A percentile compares a stretch with the other conserved stretches of the same genome.
phyloP scores from a whole-genome alignment of 441 rosid genomes.

The Adansonia madagascariensis region DNA sequence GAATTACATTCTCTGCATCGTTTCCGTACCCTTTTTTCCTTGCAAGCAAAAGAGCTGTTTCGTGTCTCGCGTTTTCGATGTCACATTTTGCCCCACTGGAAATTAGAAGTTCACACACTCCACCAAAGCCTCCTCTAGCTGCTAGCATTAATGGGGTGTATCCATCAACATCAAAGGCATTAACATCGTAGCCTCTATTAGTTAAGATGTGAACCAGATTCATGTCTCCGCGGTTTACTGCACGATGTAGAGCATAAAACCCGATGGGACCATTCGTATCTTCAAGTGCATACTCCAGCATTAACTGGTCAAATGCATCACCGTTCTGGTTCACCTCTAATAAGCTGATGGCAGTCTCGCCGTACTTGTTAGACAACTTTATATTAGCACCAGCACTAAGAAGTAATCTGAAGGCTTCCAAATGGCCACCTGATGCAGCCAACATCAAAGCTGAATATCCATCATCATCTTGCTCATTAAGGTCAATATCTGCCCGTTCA shows the following conservation, averaged over 20 bases:
- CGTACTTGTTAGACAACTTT: slow-evolving; percentile 39
- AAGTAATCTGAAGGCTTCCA: slow-evolving; percentile 44
- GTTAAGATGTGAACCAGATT: slow-evolving; percentile 37
- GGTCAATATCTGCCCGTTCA: slow-evolving; percentile 27
- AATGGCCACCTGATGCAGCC: slow-evolving; percentile 44
- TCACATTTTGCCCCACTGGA: slow-evolving; percentile 43
- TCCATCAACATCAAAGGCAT: slow-evolving; percentile 44
- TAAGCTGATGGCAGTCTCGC: slow-evolving; percentile 47
- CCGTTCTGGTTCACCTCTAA: slow-evolving; percentile 36
- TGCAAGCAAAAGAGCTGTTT: slow-evolving; percentile 43
- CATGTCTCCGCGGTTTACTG: slow-evolving; percentile 46
- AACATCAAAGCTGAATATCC: slow-evolving; percentile 49
- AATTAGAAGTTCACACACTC: slow-evolving; percentile 40
- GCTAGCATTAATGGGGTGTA: slow-evolving; percentile 53
- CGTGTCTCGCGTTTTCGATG: slow-evolving; percentile 38
- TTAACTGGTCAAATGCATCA: slow-evolving; percentile 40
- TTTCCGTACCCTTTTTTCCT: slow-evolving; percentile 29
- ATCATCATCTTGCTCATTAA: slow-evolving; percentile 45
- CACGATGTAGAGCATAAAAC: slow-evolving; percentile 47
- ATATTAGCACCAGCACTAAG: slow-evolving; percentile 49
- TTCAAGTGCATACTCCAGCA: slow-evolving; percentile 47
- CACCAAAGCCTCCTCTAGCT: slow-evolving; percentile 43
- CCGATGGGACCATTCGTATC: slow-evolving; percentile 36
- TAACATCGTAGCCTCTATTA: slow-evolving; percentile 40
- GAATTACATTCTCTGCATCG: slow-evolving; percentile 33